Evolutionary conservation across 768 basidiomycete genomes (phyloP).

Genomic region (Amanita fuliginea): DNA sequence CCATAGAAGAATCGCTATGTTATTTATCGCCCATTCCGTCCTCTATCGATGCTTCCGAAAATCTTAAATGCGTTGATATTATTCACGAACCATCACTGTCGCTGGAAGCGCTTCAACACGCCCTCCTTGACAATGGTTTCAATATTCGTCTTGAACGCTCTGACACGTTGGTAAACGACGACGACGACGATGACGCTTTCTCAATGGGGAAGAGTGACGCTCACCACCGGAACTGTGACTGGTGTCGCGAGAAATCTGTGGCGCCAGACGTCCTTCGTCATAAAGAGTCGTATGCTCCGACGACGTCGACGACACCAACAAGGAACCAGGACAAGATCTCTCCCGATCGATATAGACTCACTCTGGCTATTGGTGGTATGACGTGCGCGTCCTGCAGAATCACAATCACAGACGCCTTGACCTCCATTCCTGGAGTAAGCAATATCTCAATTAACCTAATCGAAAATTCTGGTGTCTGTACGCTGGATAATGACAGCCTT

Average conservation of each 20-base stretch:
- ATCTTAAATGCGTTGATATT: constrained; percentile 32
- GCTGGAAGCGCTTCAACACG: constrained; percentile 18
- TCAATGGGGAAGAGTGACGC: background rate
- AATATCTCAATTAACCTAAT: constrained; percentile 50
- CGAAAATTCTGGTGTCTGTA: constrained; percentile 42
- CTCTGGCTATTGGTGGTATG: constrained; percentile 63
- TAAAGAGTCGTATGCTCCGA: background rate
- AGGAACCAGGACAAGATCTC: background rate
- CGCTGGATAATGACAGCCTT: constrained; percentile 24
- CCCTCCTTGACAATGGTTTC: constrained; percentile 36
- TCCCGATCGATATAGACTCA: constrained; percentile 1
- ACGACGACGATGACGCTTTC: background rate
- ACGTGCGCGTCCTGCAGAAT: constrained; percentile 59
- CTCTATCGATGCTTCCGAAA: constrained; percentile 32
- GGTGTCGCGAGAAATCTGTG: background rate
- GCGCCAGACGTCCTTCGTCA: background rate
- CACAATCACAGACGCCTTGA: constrained; percentile 40
- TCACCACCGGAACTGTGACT: background rate
- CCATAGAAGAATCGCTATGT: constrained; percentile 29
- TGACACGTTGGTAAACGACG: too few relatives aligned
- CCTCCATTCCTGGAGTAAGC: constrained; percentile 39
- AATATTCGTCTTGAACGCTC: constrained; percentile 17
- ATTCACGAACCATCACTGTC: constrained; percentile 22
- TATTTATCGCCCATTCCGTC: constrained; percentile 26
- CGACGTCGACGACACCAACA: background rate